phyloP scores from a whole-genome alignment of 805 yeast genomes.

The Candida fluviatilis region DNA sequence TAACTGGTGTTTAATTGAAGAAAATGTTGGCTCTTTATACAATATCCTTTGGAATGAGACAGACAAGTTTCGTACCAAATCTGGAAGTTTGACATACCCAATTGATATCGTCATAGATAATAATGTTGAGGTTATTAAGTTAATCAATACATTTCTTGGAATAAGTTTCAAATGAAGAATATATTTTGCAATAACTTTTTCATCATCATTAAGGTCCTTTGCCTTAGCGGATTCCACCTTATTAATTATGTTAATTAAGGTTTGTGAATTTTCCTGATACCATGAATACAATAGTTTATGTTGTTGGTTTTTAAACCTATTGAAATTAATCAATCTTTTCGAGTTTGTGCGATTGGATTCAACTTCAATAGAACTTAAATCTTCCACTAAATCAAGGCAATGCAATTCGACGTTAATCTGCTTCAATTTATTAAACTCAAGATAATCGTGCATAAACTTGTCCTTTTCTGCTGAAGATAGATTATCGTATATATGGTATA shows the following conservation, averaged over 20 bases:
- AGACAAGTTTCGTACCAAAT: slow-evolving; percentile 13
- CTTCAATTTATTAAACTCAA: slow-evolving; percentile 17
- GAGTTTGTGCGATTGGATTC: slow-evolving; percentile 1
- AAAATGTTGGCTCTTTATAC: slow-evolving; percentile 8
- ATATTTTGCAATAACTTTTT: slow-evolving; percentile 9
- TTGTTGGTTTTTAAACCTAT: slow-evolving; percentile 5
- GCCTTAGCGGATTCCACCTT: slow-evolving; percentile 4
- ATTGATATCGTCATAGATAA: slow-evolving; percentile 15
- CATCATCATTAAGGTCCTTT: slow-evolving; percentile 6
- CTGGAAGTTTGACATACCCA: slow-evolving; percentile 15
- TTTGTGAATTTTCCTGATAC: slow-evolving; percentile 8
- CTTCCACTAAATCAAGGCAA: slow-evolving; percentile 14
- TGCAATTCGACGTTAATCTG: slow-evolving; percentile 26
- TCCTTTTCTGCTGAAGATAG: slow-evolving; percentile 9
- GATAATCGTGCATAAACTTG: slow-evolving; percentile 22
- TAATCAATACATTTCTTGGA: slow-evolving; percentile 12
- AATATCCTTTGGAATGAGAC: slow-evolving; percentile 10
- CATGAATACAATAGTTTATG: slow-evolving; percentile 12
- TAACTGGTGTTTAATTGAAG: slow-evolving; percentile 7
- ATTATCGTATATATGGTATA: slow-evolving; percentile 20
- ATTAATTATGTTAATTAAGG: slow-evolving; percentile 7
- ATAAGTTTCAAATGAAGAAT: slow-evolving; percentile 14
- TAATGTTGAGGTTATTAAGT: slow-evolving; percentile 16
- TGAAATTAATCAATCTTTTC: slow-evolving; percentile 4
- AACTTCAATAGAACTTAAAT: slow-evolving; percentile 1